phyloP scores from a whole-genome alignment of 1,284 basidiomycete species.

The Amylostereum areolatum region DNA sequence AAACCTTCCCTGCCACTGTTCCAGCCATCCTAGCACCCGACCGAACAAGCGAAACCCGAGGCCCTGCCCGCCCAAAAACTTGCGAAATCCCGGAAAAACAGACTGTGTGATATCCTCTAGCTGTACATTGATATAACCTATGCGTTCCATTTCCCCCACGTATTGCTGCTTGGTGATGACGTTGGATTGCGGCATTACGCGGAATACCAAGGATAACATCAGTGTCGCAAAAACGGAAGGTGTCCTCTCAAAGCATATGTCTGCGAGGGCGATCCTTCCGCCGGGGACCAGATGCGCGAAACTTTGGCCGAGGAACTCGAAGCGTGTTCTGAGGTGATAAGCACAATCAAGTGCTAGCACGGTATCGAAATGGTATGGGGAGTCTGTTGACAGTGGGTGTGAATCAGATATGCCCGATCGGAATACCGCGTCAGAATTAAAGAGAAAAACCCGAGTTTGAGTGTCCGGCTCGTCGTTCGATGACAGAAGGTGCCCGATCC shows the following conservation, averaged over 20 bases:
- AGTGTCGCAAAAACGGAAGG: conserved; percentile 7
- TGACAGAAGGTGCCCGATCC: conserved; percentile 26
- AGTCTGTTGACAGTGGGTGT: conserved; percentile 38
- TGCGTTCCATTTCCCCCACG: conserved; percentile 32
- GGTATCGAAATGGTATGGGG: conserved; percentile 30
- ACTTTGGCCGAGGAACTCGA: conserved; percentile 41
- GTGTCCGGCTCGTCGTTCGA: conserved; percentile 2
- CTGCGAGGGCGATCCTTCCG: conserved; percentile 58
- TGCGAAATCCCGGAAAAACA: conserved; percentile 56
- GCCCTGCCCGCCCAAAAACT: conserved; percentile 41
- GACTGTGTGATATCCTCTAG: conserved; percentile 55
- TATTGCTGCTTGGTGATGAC: conserved; percentile 44
- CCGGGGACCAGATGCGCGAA: conserved; percentile 39
- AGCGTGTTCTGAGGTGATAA: conserved; percentile 60
- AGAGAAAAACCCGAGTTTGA: conserved; percentile 25
- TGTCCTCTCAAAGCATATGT: conserved; percentile 44
- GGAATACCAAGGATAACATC: conserved; percentile 21
- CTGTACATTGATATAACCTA: conserved; percentile 50
- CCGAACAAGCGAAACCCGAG: conserved; percentile 41
- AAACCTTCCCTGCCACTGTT: conserved; percentile 43
- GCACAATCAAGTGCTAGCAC: conserved; percentile 65
- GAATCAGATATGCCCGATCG: conserved; percentile 14
- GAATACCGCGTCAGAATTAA: conserved; percentile 48
- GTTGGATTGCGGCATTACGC: conserved; percentile 51
- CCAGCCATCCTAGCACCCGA: conserved; percentile 32